Conservation (phyloP, 179 eudicot species). For the Vitellaria paradoxa region DNA sequence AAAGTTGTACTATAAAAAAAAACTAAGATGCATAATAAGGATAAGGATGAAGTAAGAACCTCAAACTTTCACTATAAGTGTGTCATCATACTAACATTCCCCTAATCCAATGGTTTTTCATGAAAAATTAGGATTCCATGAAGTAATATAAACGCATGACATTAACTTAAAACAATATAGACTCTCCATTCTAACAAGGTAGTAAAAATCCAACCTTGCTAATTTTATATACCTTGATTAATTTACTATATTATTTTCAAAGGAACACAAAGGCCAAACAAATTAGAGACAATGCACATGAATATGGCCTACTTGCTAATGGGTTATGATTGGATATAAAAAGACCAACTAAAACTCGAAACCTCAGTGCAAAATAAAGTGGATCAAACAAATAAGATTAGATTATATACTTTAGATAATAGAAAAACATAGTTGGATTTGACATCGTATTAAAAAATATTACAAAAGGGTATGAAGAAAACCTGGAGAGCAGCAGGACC, state of each 20-base stretch:
- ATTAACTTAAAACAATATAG: too few species aligned
- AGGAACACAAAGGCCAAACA: neutral
- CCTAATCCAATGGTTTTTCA: too few species aligned
- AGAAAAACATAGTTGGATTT: neutral
- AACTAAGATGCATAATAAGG: too few species aligned
- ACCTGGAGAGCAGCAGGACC: conserved; percentile 98
- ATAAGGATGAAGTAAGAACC: too few species aligned
- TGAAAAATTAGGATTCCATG: too few species aligned
- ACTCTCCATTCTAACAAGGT: too few species aligned
- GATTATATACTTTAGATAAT: neutral
- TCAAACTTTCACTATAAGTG: too few species aligned
- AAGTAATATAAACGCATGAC: too few species aligned
- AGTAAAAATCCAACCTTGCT: neutral
- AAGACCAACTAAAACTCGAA: neutral
- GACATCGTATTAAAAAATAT: neutral
- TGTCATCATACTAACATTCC: too few species aligned
- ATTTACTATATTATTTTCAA: neutral
- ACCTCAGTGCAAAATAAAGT: neutral
- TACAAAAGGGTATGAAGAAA: conserved; percentile 12
- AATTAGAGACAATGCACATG: neutral
- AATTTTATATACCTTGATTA: neutral
- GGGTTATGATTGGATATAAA: neutral
- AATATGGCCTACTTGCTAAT: neutral
- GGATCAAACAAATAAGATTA: neutral
- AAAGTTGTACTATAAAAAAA: too few species aligned